Conservation (phyloP, 1,284 basidiomycete genomes). For the Ceratobasidium sp. region DNA sequence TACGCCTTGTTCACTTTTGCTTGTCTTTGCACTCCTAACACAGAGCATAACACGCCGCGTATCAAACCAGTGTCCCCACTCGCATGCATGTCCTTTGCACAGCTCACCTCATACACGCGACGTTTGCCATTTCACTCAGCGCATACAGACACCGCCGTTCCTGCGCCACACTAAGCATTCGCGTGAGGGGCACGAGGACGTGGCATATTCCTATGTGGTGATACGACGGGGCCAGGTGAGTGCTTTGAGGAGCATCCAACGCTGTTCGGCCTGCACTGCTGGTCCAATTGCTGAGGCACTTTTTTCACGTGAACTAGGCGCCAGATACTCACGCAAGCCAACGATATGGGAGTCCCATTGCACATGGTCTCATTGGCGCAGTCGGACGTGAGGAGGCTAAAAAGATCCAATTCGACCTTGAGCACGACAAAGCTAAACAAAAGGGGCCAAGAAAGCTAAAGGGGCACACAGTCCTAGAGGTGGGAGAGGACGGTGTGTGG, state of each 20-base stretch:
- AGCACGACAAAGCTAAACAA: slow-evolving; percentile 58
- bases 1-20: slow-evolving; percentile 56
- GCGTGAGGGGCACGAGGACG: slow-evolving; percentile 83
- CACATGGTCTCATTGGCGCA: slow-evolving; percentile 46
- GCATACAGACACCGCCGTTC: slow-evolving; percentile 86
- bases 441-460: background rate
- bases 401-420: slow-evolving; percentile 57
- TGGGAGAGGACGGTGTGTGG: slow-evolving; percentile 35
- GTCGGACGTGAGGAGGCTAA: slow-evolving; percentile 57
- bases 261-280: background rate
- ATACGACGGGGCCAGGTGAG: slow-evolving; percentile 73
- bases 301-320: slow-evolving; percentile 1
- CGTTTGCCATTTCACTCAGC: slow-evolving; percentile 87
- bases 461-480: slow-evolving; percentile 18
- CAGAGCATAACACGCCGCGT: slow-evolving; percentile 48
- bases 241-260: background rate
- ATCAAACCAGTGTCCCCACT: slow-evolving; percentile 84
- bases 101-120: slow-evolving; percentile 57
- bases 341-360: slow-evolving; percentile 18
- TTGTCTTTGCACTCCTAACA: slow-evolving; percentile 42
- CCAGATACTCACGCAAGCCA: background rate
- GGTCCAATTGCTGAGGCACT: too few relatives aligned
- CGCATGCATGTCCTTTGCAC: slow-evolving; percentile 79
- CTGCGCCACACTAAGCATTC: slow-evolving; percentile 89
- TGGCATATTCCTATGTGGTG: slow-evolving; percentile 91